Evolutionary conservation across 2,329 filamentous ascomycete species (phyloP), one percentile per base, ranked within the genome.

Genomic region (Eurotiales sp.): DNA sequence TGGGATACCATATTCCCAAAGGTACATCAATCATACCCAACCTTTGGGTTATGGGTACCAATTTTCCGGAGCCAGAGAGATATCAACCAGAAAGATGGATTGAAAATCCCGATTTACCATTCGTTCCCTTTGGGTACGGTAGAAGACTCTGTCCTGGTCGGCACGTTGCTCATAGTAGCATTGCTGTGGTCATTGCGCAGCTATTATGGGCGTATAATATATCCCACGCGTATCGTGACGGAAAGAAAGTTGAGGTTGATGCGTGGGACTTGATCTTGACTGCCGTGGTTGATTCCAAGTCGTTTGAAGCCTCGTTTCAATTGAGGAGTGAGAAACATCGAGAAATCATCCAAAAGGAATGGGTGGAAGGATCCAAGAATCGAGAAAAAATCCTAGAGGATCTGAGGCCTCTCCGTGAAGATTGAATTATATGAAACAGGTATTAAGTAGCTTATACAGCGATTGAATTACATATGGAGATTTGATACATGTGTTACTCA

Each of bases 81-180:
- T 75, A 74, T 57, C 29, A 12, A 12, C 29, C 29, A 12, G 29
- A 32, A 32, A 53, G 70, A 39, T 74, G 69, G 56, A 59, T 72
- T 11, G 52, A 56, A 30, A 51, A 58, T 68, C 23, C 74, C 72
- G 77, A 78, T 11, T 79, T 79, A 0, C 79, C 77, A 43, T 77
- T 80, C 1, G 75, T 73, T 8, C 77, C 81, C 43, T 79, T 83
- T 55, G 80, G 76, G 0, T 82, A 81, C 58, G 80, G 80, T 1
- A 68, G 79, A 12, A 68, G 80, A 10, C 74, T 80, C 0, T 71
- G 71, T 8, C 73, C 65, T 0, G 66, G 66, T 0, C 51, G 59
- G 3, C 50, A 59, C 50, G 55, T 71, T n/a, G 66, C 63, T 2
- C 55, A 53, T 1, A 64, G 63, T 27, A 62, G 61, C 64, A 46